Conservation (phyloP, 176 grass and related monocot genomes). For the Aegilops sharonensis region DNA sequence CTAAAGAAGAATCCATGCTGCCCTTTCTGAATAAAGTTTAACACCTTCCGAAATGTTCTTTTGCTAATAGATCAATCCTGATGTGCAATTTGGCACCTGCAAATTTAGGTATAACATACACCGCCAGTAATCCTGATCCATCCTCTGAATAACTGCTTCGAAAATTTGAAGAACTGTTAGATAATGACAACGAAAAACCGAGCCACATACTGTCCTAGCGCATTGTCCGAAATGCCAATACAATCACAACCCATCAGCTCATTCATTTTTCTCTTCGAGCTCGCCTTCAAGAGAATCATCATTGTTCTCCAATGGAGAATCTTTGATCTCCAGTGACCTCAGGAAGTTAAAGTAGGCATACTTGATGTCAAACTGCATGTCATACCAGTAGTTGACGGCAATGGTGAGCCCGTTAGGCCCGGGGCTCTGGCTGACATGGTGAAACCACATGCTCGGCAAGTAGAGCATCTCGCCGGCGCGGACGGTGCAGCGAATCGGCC, state of each 20-base stretch:
- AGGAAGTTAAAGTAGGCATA: conserved; percentile 95
- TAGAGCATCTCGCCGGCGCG: conserved; percentile 91
- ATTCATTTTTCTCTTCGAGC: background rate
- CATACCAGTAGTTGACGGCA: conserved; percentile 99
- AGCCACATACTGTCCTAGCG: background rate
- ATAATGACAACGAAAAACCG: background rate
- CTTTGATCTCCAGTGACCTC: conserved; percentile 40
- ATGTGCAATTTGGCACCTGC: background rate
- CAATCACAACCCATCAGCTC: background rate
- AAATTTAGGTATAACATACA: conserved; percentile 16
- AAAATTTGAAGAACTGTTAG: background rate
- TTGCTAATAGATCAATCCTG: background rate
- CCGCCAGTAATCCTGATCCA: background rate
- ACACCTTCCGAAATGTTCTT: background rate
- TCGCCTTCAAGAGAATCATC: conserved; percentile 26
- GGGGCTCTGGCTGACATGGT: conserved; percentile 89
- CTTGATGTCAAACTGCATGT: conserved; percentile 97
- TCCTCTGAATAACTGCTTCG: background rate
- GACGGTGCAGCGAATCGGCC: conserved; percentile 76
- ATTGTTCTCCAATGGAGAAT: background rate
- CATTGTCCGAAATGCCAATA: background rate
- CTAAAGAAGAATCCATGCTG: background rate
- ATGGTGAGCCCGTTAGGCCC: conserved; percentile 74
- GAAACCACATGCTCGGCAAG: conserved; percentile 98
- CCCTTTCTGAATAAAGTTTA: background rate